Conservation (phyloP, 805 yeast genomes). For the Schwanniomyces sp. region DNA sequence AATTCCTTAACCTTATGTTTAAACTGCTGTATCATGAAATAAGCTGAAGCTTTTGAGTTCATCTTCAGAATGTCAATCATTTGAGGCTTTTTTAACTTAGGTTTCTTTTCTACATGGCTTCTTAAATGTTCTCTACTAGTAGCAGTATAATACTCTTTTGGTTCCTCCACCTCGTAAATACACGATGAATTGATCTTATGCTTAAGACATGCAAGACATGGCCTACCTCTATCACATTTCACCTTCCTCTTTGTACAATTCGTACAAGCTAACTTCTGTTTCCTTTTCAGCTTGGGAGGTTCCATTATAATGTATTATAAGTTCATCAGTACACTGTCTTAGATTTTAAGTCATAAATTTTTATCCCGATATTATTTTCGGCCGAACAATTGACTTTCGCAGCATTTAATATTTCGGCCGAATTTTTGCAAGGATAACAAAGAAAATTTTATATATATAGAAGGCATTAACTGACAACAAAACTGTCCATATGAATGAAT, state of each 20-base stretch:
- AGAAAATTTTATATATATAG: background rate
- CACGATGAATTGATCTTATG: slow-evolving; percentile 17
- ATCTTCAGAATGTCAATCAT: background rate
- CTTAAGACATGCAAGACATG: slow-evolving; percentile 31
- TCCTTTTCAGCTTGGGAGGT: slow-evolving; percentile 18
- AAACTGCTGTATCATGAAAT: background rate
- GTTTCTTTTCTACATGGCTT: background rate
- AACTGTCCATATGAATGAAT: background rate
- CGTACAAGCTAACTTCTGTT: slow-evolving; percentile 36
- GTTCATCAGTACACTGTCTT: background rate
- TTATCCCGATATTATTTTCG: background rate
- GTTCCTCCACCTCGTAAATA: background rate
- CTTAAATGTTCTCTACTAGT: background rate
- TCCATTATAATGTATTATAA: background rate
- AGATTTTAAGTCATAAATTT: background rate
- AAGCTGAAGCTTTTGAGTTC: background rate
- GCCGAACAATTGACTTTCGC: background rate
- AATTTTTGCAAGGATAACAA: background rate
- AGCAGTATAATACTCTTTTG: background rate
- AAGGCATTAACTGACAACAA: background rate
- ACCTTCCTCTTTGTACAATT: slow-evolving; percentile 33
- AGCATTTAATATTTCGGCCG: background rate
- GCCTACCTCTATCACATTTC: slow-evolving; percentile 35
- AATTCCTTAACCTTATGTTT: background rate
- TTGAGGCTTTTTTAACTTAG: background rate